These are phyloP conservation scores for Gonium pectorale DNA, from an alignment of 139 green algal genomes.

Conservation along the genomic window DNA sequence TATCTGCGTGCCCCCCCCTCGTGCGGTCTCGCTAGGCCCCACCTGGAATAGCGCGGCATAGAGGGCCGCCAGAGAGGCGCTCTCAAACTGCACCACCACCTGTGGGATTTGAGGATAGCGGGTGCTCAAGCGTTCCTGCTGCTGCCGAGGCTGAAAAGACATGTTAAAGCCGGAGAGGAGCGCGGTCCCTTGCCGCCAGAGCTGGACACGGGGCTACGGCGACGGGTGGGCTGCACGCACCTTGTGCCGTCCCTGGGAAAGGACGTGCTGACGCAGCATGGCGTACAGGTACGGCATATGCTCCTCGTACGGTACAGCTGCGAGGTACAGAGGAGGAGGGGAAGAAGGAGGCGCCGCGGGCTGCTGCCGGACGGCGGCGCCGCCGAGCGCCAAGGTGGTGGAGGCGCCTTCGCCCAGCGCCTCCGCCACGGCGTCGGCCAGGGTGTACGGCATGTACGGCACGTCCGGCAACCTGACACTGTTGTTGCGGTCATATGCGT, in stretches of 20 bases:
- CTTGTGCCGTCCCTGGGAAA: slow-evolving; percentile 22
- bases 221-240: neutral
- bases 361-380: neutral
- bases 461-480: too few relatives aligned
- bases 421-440: neutral
- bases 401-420: neutral
- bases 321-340: neutral
- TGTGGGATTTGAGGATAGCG: neutral
- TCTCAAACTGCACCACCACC: slow-evolving; percentile 19
- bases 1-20: too few relatives aligned
- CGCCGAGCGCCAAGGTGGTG: neutral
- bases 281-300: slow-evolving; percentile 41
- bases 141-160: too few relatives aligned
- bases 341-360: too few relatives aligned
- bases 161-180: too few relatives aligned
- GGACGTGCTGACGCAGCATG: slow-evolving; percentile 32
- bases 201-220: too few relatives aligned
- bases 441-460: too few relatives aligned
- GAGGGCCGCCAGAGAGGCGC: neutral
- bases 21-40: too few relatives aligned
- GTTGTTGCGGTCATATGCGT: too few relatives aligned
- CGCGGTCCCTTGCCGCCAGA: too few relatives aligned
- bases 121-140: too few relatives aligned
- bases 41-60: slow-evolving; percentile 23
- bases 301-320: slow-evolving; percentile 6